Conservation (phyloP, 2,329 filamentous ascomycete genomes). For the Colletotrichum aenigma region DNA sequence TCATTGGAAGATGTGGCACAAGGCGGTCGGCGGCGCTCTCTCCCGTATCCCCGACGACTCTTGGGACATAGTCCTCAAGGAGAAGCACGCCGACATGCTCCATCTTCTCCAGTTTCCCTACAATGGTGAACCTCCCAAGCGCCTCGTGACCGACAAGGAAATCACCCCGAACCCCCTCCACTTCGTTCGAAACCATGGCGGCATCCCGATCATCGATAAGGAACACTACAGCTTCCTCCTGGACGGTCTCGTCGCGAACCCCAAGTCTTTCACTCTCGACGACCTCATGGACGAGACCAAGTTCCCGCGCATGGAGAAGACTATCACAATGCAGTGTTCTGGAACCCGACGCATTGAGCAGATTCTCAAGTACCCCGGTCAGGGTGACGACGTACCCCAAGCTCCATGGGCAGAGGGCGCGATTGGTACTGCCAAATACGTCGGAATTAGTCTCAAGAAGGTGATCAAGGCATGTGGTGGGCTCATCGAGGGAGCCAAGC, state of each 20-base stretch:
- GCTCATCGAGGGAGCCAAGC: slow-evolving; percentile 54
- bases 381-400: slow-evolving; percentile 66
- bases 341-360: slow-evolving; percentile 74
- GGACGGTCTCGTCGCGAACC: slow-evolving; percentile 65
- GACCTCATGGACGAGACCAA: slow-evolving; percentile 64
- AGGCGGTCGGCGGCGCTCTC: slow-evolving; percentile 46
- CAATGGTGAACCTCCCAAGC: slow-evolving; percentile 66
- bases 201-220: slow-evolving; percentile 68
- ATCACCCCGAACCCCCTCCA: slow-evolving; percentile 64
- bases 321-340: slow-evolving; percentile 69
- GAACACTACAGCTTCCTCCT: slow-evolving; percentile 58
- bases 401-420: slow-evolving; percentile 69
- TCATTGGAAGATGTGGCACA: slow-evolving; percentile 64
- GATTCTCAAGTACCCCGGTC: slow-evolving; percentile 67
- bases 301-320: slow-evolving; percentile 64
- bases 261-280: slow-evolving; percentile 58
- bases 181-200: slow-evolving; percentile 76
- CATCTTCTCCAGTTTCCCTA: slow-evolving; percentile 68
- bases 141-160: slow-evolving; percentile 55
- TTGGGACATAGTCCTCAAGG: slow-evolving; percentile 58
- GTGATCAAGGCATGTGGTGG: slow-evolving; percentile 74
- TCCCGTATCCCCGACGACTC: slow-evolving; percentile 58
- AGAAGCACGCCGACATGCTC: slow-evolving; percentile 65
- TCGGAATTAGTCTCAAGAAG: slow-evolving; percentile 69
- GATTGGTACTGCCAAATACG: slow-evolving; percentile 68